Base-by-base conservation (phyloP, 768 basidiomycete species). In the Phaeolepiota aurea region DNA sequence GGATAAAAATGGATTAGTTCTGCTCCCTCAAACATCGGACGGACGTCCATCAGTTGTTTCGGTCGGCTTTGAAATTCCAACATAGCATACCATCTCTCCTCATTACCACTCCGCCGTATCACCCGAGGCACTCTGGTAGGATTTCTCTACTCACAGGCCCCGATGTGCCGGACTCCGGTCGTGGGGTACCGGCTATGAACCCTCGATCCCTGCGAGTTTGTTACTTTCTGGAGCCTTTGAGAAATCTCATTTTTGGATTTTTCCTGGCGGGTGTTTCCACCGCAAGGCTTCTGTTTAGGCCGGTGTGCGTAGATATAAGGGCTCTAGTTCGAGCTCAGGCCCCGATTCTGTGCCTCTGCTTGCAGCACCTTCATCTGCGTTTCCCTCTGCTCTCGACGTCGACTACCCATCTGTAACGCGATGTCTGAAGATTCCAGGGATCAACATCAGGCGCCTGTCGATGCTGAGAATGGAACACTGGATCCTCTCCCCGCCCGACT, bases 391-490 rank as follows among this genome's bases (percentile, higher is more conserved):
- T 40, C 32, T 34, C 42, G 47, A 40, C 53, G 43, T 46, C 45
- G 46, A 47, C 44, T 47, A 41, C 42, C 39, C n/a, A 44, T 40
- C 39, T 44, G 38, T 42, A 48, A 48, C 22, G 48, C 48, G 45
- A 76, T 77, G 76, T 67, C 73, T 57, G 64, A 54, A 46, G 60
- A 64, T 44, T 38, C 50, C 46, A 61, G 59, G 50, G 62, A 55
- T 43, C 58, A 62, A 42, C 60, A 63, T 19, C 60, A 66, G 42
- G 57, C 63, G 14, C 65, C 68, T 52, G 59, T 66, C 50, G 77
- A 80, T 50, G 66, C 73, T 30, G 79, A 82, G 64, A 76, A 74
- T 55, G 79, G 77, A 42, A 65, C 66, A 37, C 50, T 74, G 41
- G 77, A 76, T 38, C 54, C 66, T 38, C 58, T 62, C 34, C 58